Evolutionary conservation across 2,329 filamentous ascomycete genomes (phyloP).

Genomic region (Colletotrichum viniferum): DNA sequence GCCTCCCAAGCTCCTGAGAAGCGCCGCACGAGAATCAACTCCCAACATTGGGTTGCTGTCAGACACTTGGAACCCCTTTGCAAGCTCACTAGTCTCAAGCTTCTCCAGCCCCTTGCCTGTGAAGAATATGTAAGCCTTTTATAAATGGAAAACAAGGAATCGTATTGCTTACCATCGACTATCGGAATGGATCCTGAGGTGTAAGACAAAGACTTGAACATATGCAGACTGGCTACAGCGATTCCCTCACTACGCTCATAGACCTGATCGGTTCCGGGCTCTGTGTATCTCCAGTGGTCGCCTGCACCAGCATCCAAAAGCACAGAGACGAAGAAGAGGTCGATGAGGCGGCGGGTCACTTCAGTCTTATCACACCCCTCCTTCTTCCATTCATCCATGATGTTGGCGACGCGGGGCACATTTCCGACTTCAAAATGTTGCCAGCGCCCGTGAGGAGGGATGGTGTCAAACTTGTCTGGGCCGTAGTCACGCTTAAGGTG

Average conservation of each 20-base stretch:
- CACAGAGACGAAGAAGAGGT: constrained; percentile 66
- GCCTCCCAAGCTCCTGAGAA: constrained; percentile 45
- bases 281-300: constrained; percentile 50
- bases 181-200: constrained; percentile 24
- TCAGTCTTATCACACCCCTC: constrained; percentile 47
- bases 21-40: constrained; percentile 42
- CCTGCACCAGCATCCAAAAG: constrained; percentile 61
- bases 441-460: constrained; percentile 63
- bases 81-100: constrained; percentile 37
- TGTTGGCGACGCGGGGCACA: constrained; percentile 49
- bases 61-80: constrained; percentile 47
- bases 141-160: too few relatives aligned
- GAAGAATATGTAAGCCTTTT: neutral
- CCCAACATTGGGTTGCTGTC: constrained; percentile 50
- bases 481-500: constrained; percentile 52
- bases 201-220: constrained; percentile 50
- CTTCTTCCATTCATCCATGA: constrained; percentile 50
- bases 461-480: constrained; percentile 47
- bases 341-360: constrained; percentile 57
- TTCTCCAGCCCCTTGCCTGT: constrained; percentile 36
- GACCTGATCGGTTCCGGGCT: constrained; percentile 35
- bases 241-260: constrained; percentile 55
- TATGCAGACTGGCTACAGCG: constrained; percentile 53
- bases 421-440: constrained; percentile 67
- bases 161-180: constrained; percentile 38